These are phyloP conservation scores for Cryptosporidium sp. DNA, from an alignment of 169 alveolate genomes.

Conservation along the genomic window DNA sequence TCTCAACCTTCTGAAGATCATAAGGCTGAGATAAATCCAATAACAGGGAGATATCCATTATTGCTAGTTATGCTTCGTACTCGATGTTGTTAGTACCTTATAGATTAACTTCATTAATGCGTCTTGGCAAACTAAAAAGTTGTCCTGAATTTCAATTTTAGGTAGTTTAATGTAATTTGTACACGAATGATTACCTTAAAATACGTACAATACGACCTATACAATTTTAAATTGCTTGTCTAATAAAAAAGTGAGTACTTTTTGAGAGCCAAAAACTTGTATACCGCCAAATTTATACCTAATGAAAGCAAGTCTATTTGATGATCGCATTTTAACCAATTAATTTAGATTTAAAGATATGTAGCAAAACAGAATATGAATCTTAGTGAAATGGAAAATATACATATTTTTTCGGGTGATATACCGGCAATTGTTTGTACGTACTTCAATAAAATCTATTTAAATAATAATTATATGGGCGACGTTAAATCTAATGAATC, in stretches of 20 bases:
- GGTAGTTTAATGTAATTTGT: background rate
- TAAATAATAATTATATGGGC: background rate
- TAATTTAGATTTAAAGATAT: background rate
- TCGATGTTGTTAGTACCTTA: background rate
- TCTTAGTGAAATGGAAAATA: background rate
- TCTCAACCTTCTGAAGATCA: constrained; percentile 86
- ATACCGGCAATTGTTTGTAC: constrained; percentile 3
- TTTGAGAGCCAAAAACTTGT: constrained; percentile 51
- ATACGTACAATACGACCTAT: background rate
- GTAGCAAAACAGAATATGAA: background rate
- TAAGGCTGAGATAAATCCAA: constrained; percentile 88
- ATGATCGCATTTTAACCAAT: background rate
- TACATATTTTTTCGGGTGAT: constrained; percentile 41
- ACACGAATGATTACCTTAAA: background rate
- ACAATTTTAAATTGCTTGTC: constrained; percentile 8
- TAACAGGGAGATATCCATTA: constrained; percentile 77
- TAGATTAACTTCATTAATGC: constrained; percentile 5
- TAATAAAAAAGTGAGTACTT: background rate
- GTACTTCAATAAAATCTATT: constrained; percentile 7
- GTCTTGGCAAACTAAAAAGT: background rate
- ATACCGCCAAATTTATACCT: constrained; percentile 32
- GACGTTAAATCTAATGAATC: background rate
- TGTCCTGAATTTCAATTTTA: background rate
- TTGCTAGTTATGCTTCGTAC: background rate
- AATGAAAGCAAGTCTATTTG: background rate